Percentiles rank a stretch among this genome's conserved stretches.
Evolutionary conservation across 306 rosid genomes (phyloP).

Genomic region (Medicago ruthenica): DNA sequence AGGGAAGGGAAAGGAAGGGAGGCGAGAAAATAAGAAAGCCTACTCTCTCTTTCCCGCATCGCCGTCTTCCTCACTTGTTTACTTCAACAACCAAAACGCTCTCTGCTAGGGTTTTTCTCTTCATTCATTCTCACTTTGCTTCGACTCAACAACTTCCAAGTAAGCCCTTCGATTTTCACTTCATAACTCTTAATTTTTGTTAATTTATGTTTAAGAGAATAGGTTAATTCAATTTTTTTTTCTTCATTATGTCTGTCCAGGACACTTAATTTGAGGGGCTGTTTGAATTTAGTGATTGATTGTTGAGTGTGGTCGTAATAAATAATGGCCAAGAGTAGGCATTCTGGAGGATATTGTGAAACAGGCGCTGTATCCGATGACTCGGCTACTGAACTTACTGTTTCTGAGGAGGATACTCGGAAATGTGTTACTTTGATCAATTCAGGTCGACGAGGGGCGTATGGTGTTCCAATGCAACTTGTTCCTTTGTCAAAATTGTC

Average conservation of each 20-base stretch:
- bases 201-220: neutral
- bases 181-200: neutral
- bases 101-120: neutral
- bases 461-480: conserved; percentile 58
- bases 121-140: neutral
- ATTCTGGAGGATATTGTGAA: conserved; percentile 60
- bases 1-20: neutral
- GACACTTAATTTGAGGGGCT: neutral
- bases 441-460: conserved; percentile 44
- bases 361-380: conserved; percentile 64
- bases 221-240: neutral
- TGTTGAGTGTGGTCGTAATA: neutral
- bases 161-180: neutral
- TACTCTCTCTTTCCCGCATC: neutral
- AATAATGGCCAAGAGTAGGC: conserved; percentile 54
- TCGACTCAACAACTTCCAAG: neutral
- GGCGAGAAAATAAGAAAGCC: neutral
- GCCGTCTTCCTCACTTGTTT: neutral
- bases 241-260: neutral
- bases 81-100: neutral
- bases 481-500: conserved; percentile 63
- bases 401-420: conserved; percentile 63
- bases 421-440: conserved; percentile 62
- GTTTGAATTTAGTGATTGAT: conserved; percentile 14
- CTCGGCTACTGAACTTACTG: conserved; percentile 58